phyloP scores from a whole-genome alignment of 257 asterid genomes.

The Solanum chiquidenum region DNA sequence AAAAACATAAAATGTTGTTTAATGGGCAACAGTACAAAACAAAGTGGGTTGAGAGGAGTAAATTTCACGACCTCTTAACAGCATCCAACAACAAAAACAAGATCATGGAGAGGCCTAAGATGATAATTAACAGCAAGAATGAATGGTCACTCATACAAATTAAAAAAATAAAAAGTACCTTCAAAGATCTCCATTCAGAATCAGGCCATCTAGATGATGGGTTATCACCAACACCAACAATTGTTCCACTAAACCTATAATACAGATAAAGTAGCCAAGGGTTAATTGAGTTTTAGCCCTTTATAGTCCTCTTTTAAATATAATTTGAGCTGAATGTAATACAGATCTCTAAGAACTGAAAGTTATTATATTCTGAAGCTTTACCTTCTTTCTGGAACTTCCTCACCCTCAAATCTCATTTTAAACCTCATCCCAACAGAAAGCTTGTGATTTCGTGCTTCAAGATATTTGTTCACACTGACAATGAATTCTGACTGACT shows the following conservation, averaged over 20 bases:
- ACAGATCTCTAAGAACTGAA: neutral
- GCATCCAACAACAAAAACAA: neutral
- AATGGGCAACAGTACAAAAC: neutral
- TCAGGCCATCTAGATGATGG: constrained; percentile 71
- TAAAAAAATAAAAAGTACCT: constrained; percentile 37
- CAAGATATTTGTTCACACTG: constrained; percentile 81
- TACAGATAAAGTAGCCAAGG: constrained; percentile 6
- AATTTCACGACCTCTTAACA: neutral
- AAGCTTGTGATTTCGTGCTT: constrained; percentile 74
- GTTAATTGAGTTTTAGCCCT: neutral
- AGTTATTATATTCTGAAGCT: neutral
- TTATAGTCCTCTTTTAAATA: neutral
- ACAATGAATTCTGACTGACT: constrained; percentile 89
- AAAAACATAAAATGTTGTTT: neutral
- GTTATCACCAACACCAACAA: constrained; percentile 72
- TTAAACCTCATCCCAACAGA: constrained; percentile 95
- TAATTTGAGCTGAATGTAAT: neutral
- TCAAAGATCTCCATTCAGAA: constrained; percentile 92
- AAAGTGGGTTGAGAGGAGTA: neutral
- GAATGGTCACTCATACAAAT: neutral
- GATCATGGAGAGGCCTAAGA: neutral
- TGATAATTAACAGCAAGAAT: neutral
- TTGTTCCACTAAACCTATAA: constrained; percentile 90
- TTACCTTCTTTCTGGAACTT: constrained; percentile 96
- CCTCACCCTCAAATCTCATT: constrained; percentile 98